Evolutionary conservation across 331 rosid species (phyloP), one percentile per base, ranked within the genome.

Genomic region (Spiraea crenata): DNA sequence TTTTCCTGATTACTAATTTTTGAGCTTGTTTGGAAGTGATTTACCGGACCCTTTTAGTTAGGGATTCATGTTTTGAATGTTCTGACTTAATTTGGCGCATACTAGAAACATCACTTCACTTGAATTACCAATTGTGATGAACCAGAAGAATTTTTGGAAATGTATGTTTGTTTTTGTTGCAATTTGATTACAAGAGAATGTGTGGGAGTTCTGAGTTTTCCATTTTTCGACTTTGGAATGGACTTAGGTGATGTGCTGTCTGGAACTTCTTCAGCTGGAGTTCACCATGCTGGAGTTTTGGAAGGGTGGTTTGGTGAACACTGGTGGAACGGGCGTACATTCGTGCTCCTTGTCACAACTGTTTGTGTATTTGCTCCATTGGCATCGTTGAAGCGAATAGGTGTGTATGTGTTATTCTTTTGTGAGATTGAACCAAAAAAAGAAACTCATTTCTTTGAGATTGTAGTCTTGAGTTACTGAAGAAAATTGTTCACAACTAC

Each of bases 231-330:
- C 4, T 69, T 8, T 42, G 5, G 12, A n/a, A 25, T 19, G 57
- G 67, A 12, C 16, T 56, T 11, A 87, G 92, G 88, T 67, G 95
- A 89, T 75, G 91, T 86, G 80, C 79, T 86, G 49, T 89, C 91
- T 50, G 95, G 92, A 76, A 84, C 95, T 57, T 81, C 89, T 74
- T 82, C 91, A 5, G 72, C 78, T 67, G 91, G 81, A 59, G 61
- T 15, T 82, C 88, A 86, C 61, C 92, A 89, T 75, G 62, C 81
- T 19, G 95, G 92, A 8, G 88, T 89, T 4, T 52, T 86, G 9
- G 88, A 89, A 84, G 95, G 91, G 40, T 89, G 95, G 95, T 84
- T 89, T 39, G 95, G 95, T 9, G 88, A 74, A 56, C 57, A 78
- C 31, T 86, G 89, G 89, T 86, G 88, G 91, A 86, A 80, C 17